Evolutionary conservation across 331 rosid species (phyloP).

Genomic region (Quercus tomentella): DNA sequence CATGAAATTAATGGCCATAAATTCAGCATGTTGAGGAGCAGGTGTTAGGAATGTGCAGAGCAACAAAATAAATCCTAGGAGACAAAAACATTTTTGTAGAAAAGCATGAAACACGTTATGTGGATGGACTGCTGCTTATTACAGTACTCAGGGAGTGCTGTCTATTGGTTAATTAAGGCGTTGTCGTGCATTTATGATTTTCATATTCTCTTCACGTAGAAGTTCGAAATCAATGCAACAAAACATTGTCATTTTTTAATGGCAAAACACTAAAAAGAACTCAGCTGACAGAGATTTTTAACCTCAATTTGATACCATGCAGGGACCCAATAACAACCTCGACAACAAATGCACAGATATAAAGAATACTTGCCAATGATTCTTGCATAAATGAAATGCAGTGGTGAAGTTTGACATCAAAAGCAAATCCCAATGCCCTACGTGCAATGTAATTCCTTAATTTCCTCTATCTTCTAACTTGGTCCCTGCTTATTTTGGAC

Average conservation of each 20-base stretch:
- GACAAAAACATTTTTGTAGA: neutral
- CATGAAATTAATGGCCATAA: neutral
- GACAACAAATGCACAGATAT: too few species aligned
- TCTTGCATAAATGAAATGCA: neutral
- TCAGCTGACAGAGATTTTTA: neutral
- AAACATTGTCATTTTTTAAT: neutral
- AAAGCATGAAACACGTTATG: neutral
- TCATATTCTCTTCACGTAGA: neutral
- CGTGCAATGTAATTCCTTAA: neutral
- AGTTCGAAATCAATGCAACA: neutral
- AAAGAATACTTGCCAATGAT: too few species aligned
- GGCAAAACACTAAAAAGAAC: neutral
- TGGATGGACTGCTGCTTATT: neutral
- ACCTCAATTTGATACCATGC: neutral
- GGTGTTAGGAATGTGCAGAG: neutral
- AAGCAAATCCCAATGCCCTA: neutral
- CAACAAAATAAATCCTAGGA: neutral
- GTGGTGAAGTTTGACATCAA: neutral
- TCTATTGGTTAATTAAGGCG: neutral
- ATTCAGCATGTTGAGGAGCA: neutral
- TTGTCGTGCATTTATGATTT: neutral
- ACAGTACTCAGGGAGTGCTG: neutral
- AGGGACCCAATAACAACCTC: neutral
- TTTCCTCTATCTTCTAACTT: neutral
- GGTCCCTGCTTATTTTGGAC: neutral